Percentiles rank a stretch among this genome's conserved stretches.
Evolutionary conservation across 129 eudicot species (phyloP).

Genomic region (Chrysanthemum lavandulifolium): DNA sequence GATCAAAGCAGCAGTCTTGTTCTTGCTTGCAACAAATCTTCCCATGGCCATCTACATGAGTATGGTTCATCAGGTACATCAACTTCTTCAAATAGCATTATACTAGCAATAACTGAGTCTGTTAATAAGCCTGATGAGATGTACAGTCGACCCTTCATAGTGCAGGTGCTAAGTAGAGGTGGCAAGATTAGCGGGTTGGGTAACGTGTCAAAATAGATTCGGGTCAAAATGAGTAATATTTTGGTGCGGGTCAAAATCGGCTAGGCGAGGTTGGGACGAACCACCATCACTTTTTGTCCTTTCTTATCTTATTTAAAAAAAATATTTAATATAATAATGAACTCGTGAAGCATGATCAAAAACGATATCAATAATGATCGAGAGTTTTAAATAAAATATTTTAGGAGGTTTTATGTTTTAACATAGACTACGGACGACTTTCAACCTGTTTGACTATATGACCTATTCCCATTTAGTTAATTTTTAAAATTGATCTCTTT

Average conservation of each 20-base stretch:
- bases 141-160: no score
- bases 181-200: no score
- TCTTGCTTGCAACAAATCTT: constrained; percentile 77
- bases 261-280: no score
- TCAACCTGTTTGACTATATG: neutral
- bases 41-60: constrained; percentile 98
- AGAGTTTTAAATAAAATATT: neutral
- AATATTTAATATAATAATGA: no score
- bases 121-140: neutral
- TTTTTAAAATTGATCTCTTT: neutral
- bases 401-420: neutral
- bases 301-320: no score
- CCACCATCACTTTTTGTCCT: no score
- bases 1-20: constrained; percentile 42
- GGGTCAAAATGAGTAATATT: no score
- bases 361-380: neutral
- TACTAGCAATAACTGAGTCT: neutral
- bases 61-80: constrained; percentile 88
- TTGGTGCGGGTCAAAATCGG: no score
- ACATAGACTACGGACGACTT: neutral
- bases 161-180: no score
- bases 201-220: no score
- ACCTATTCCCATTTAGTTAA: neutral
- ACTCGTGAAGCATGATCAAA: neutral
- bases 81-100: neutral